Evolutionary conservation across 805 yeast genomes (phyloP), one percentile per base, ranked within the genome.

Genomic region (Pichia paraexigua): DNA sequence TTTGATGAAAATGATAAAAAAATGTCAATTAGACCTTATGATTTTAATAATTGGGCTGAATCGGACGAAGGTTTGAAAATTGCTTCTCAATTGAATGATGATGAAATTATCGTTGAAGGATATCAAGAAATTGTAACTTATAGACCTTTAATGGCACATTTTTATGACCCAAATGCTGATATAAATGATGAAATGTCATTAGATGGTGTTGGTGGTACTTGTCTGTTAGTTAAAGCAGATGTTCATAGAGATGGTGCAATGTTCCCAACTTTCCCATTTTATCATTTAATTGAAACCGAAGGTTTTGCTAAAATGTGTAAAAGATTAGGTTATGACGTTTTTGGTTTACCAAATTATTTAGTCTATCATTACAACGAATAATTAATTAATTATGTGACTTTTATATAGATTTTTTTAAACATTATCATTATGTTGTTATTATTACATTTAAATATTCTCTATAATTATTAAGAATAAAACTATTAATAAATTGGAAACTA

Each of bases 211-310:
- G 99, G 99, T 49, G 98, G 97, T 56, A 96, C 97, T 22, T 95
- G 97, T 43, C 83, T 95, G 32, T 67, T 94, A 70, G 99, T 94
- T 30, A 89, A 92, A 65, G 96, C 97, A 12, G 97, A 91, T 59
- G 99, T 94, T 49, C 99, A 94, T 70, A 79, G 99, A 66, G 99
- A 94, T 68, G 99, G 99, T 48, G 98, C 98, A 50, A 92, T 94
- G 97, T 94, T 94, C 80, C 99, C 99, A 18, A 87, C 95, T 47
- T 94, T 94, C 80, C 94, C 99, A 54, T 94, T 94, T 75, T 91
- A 92, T 67, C 96, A 94, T 67, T 76, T 94, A 67, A 90, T 94
- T 57, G 99, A 94, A 73, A 91, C 97, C 11, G 99, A 94, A 71
- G 99, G 99, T 18, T 94, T 94, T 70, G 97, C 94, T n/a, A 85